Conservation (phyloP, 305 asterid species). For the Rubia peregrina region DNA sequence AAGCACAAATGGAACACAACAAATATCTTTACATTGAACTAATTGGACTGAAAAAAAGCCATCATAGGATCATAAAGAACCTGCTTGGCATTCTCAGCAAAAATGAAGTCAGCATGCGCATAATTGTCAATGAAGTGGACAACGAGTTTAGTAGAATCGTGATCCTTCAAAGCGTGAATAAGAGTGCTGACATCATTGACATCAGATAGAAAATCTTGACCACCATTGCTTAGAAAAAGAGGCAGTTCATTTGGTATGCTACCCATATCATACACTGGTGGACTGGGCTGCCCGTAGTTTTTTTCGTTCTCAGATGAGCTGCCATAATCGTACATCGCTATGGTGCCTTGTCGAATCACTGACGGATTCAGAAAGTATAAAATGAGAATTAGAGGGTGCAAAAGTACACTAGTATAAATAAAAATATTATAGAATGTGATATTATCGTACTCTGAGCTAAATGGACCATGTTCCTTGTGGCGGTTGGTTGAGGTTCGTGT, state of each 20-base stretch:
- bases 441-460: slow-evolving; percentile 81
- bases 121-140: slow-evolving; percentile 55
- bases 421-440: too few species aligned
- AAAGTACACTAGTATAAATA: too few species aligned
- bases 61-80: slow-evolving; percentile 48
- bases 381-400: too few species aligned
- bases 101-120: slow-evolving; percentile 79
- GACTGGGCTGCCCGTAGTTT: slow-evolving; percentile 56
- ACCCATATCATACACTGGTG: slow-evolving; percentile 50
- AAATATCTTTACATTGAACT: not conserved
- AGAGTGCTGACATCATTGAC: slow-evolving; percentile 43
- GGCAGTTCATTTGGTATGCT: slow-evolving; percentile 60
- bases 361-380: not conserved
- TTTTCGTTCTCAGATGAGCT: slow-evolving; percentile 32
- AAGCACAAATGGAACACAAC: not conserved
- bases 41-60: slow-evolving; percentile 31
- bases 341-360: slow-evolving; percentile 51
- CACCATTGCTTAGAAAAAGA: slow-evolving; percentile 66
- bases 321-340: slow-evolving; percentile 64
- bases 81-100: slow-evolving; percentile 61
- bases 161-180: slow-evolving; percentile 46
- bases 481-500: slow-evolving; percentile 51
- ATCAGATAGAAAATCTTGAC: slow-evolving; percentile 66
- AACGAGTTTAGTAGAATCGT: slow-evolving; percentile 52
- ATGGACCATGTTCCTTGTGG: slow-evolving; percentile 72